Percentiles rank a stretch among this genome's conserved stretches.
Conservation (phyloP, 2,329 filamentous ascomycete species). For the Penicillium sp. region DNA sequence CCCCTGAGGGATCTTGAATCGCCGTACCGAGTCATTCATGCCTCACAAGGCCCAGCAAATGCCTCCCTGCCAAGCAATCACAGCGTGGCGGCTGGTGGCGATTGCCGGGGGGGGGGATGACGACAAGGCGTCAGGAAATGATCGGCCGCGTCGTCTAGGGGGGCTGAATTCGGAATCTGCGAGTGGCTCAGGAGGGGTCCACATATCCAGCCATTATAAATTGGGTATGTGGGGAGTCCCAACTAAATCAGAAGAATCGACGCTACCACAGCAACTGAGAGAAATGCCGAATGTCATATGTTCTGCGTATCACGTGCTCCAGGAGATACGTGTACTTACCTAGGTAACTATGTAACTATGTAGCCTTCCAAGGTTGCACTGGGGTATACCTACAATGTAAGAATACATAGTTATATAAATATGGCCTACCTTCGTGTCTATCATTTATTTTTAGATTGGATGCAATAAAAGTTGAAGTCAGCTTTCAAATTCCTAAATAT, state of each 20-base stretch:
- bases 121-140: slow-evolving; percentile 17
- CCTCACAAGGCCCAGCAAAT: neutral
- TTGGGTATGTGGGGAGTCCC: slow-evolving; percentile 7
- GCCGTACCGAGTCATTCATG: neutral
- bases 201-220: slow-evolving; percentile 7
- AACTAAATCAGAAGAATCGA: neutral
- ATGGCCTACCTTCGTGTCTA: neutral
- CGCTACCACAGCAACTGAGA: slow-evolving; percentile 2
- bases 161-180: slow-evolving; percentile 13
- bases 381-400: too few relatives aligned
- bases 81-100: slow-evolving; percentile 7
- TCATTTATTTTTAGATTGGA: neutral
- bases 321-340: neutral
- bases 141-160: slow-evolving; percentile 17
- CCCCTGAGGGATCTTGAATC: neutral
- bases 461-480: neutral
- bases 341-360: neutral
- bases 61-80: slow-evolving; percentile 2
- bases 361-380: neutral
- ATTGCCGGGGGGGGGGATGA: slow-evolving; percentile 14
- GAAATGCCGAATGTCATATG: neutral
- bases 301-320: neutral
- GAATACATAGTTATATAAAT: neutral
- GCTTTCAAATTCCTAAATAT: neutral
- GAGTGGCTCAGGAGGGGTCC: slow-evolving; percentile 3